Evolutionary conservation across 2,329 filamentous ascomycete species (phyloP), one percentile per base, ranked within the genome.

Genomic region (Pyricularia pennisetigena): DNA sequence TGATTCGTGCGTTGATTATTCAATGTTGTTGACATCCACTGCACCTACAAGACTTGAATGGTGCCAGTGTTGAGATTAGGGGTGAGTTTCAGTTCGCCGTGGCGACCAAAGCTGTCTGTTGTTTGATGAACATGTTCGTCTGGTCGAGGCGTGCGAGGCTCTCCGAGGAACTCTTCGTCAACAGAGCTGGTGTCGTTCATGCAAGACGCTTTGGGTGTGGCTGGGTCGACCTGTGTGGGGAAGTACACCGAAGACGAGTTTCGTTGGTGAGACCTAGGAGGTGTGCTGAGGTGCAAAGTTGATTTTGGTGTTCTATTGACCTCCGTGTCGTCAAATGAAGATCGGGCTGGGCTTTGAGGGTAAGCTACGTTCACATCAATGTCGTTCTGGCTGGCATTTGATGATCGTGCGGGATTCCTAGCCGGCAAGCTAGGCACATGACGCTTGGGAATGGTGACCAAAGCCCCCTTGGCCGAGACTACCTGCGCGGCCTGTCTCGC

Each of bases 401-500:
- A 87, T 26, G 78, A 75, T 82, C 92, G 72, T 77, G 88, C 88
- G 0, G 92, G 90, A 74, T 91, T 97, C 65, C 93, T 84, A 3
- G 87, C 84, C 1, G 94, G 94, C 14, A 97, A 84, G 9, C 91
- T 88, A 1, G 94, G 93, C 0, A 92, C 87, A 1, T 89, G 79
- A 49, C 93, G 86, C 79, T 94, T 96, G 14, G 91, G 88, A 69
- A 97, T 97, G 64, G 88, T 93, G 30, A 97, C 92, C 66, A 97
- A 82, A 66, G 90, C 90, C 28, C 93, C 92, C 74, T 91, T 90
- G 57, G 88, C 90, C 32, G 85, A 83, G 68, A 93, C 87, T 68
- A 88, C 84, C 68, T 90, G 87, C 3, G 90, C 86, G 68, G 87
- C 83, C 68, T 90, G 87, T 1, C 90, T 87, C 2, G 86, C 84